A percentile compares a stretch with the other conserved stretches of the same genome.
These are phyloP conservation scores for Gossypioides kirkii DNA, from an alignment of 345 rosid species.

Conservation along the genomic window DNA sequence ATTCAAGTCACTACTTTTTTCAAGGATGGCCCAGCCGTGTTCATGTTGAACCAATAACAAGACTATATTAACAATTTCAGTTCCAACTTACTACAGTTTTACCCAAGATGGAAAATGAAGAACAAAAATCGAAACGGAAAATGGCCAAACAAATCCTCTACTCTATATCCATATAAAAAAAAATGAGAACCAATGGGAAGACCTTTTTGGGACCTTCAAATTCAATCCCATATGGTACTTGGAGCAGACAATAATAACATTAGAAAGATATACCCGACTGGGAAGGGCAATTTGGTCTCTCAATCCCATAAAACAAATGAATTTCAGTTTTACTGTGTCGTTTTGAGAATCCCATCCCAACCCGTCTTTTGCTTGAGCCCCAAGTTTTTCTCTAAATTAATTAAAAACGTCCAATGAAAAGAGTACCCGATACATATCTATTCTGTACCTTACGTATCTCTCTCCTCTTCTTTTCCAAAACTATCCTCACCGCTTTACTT, in stretches of 20 bases:
- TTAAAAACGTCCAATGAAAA: background rate
- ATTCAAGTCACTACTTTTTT: too few species aligned
- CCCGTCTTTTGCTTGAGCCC: slow-evolving; percentile 26
- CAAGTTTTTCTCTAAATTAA: slow-evolving; percentile 20
- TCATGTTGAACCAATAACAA: background rate
- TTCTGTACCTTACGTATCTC: background rate
- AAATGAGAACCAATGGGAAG: too few species aligned
- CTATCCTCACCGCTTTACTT: slow-evolving; percentile 22
- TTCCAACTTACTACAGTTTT: background rate
- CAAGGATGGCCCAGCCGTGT: too few species aligned
- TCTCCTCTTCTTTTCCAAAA: slow-evolving; percentile 14
- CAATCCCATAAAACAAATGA: too few species aligned
- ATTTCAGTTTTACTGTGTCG: too few species aligned
- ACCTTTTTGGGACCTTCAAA: too few species aligned
- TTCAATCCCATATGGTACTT: too few species aligned
- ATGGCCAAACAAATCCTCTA: too few species aligned
- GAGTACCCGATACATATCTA: background rate
- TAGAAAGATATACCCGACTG: too few species aligned
- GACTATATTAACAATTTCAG: background rate
- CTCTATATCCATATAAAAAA: too few species aligned
- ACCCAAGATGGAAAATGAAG: background rate
- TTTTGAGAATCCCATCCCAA: background rate
- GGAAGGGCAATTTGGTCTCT: too few species aligned
- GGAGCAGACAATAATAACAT: too few species aligned
- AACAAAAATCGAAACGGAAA: background rate